Percentiles rank a stretch among this genome's conserved stretches.
These are phyloP conservation scores for Podaxis sp. DNA, from an alignment of 768 basidiomycete genomes.

Conservation along the genomic window DNA sequence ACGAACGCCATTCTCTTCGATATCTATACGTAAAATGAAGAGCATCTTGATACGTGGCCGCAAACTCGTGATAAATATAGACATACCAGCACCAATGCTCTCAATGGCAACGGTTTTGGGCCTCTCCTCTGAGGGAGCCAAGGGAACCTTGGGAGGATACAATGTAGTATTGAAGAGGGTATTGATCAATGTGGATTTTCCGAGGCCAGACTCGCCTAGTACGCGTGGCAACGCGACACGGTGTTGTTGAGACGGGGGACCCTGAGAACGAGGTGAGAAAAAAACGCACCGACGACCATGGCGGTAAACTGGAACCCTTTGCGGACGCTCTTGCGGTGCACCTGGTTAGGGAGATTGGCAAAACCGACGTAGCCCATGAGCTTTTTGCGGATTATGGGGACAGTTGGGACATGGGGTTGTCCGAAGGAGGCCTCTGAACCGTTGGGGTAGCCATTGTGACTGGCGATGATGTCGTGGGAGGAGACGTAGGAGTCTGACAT, in stretches of 20 bases:
- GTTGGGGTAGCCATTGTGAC: conserved; percentile 60
- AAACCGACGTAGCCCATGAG: conserved; percentile 95
- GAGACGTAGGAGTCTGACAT: conserved; percentile 80
- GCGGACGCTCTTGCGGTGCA: conserved; percentile 96
- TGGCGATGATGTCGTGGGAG: conserved; percentile 51
- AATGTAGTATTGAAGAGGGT: conserved; percentile 97
- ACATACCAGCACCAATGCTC: conserved; percentile 94
- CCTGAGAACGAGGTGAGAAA: conserved; percentile 17
- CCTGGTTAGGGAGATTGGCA: conserved; percentile 98
- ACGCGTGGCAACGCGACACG: conserved; percentile 23
- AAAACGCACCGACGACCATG: conserved; percentile 94
- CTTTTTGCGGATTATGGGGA: conserved; percentile 79
- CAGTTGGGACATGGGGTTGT: conserved; percentile 35
- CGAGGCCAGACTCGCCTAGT: conserved; percentile 94
- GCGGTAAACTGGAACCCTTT: conserved; percentile 99
- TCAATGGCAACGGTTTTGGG: conserved; percentile 96
- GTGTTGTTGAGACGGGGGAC: conserved; percentile 24
- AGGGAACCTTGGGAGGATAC: conserved; percentile 84
- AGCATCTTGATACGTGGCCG: conserved; percentile 25
- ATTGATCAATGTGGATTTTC: conserved; percentile 98
- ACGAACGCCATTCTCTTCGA: conserved; percentile 97
- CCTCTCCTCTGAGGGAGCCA: conserved; percentile 81
- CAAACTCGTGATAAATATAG: conserved; percentile 25
- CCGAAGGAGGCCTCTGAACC: conserved; percentile 64
- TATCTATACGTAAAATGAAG: conserved; percentile 60